Evolutionary conservation across 2,329 filamentous ascomycete genomes (phyloP).

Genomic region (Aspergillaceae sp.): DNA sequence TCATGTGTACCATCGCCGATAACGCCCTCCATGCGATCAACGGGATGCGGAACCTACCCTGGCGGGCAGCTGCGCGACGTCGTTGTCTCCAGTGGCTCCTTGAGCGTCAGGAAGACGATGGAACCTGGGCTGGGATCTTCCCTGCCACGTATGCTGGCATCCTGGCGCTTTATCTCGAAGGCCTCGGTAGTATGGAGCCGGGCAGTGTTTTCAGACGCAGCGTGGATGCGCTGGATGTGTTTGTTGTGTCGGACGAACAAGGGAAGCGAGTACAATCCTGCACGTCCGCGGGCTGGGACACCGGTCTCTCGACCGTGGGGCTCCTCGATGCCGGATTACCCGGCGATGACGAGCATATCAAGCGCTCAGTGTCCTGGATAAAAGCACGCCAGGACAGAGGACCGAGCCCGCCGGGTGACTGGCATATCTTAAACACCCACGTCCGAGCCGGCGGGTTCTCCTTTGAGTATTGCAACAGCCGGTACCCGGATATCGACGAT

Average conservation of each 20-base stretch:
- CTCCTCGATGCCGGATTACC: constrained; percentile 14
- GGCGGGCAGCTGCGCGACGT: constrained; percentile 10
- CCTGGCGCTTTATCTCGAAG: constrained; percentile 22
- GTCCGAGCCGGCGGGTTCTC: constrained; percentile 19
- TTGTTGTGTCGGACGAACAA: constrained; percentile 14
- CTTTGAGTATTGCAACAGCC: constrained; percentile 25
- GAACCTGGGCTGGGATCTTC: constrained; percentile 24
- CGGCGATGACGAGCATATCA: background rate
- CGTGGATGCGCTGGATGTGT: constrained; percentile 20
- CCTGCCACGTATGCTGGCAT: constrained; percentile 21
- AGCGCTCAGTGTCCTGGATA: constrained; percentile 6
- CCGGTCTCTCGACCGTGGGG: constrained; percentile 22
- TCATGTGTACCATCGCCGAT: constrained; percentile 10
- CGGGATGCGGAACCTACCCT: constrained; percentile 9
- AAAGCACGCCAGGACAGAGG: constrained; percentile 13
- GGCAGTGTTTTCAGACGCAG: constrained; percentile 11
- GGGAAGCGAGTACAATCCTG: constrained; percentile 22
- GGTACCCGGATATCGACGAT: constrained; percentile 28
- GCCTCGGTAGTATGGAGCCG: constrained; percentile 8
- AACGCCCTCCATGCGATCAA: constrained; percentile 8
- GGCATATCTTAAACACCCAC: constrained; percentile 15
- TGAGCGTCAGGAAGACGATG: constrained; percentile 21
- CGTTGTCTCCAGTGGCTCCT: constrained; percentile 23
- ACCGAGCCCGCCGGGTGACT: constrained; percentile 16
- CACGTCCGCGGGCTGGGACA: constrained; percentile 29